Percentiles rank a stretch among this genome's conserved stretches.
Conservation (phyloP, 352 stramenopile genomes). For the Phytophthora litchii region DNA sequence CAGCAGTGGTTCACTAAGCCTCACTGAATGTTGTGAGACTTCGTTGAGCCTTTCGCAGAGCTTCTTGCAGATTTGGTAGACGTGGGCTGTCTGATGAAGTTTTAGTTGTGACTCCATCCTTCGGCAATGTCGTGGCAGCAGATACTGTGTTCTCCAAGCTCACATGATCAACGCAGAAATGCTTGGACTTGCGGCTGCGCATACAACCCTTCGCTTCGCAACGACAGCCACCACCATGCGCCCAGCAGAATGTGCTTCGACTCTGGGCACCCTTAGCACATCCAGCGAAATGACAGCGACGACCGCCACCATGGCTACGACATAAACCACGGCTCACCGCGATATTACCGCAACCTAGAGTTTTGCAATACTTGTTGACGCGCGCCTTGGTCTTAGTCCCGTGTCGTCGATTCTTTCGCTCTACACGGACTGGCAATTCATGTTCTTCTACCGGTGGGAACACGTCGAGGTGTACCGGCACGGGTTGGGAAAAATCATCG, state of each 20-base stretch:
- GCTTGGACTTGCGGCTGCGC: slow-evolving; percentile 59
- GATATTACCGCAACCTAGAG: slow-evolving; percentile 56
- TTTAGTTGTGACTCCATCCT: not conserved
- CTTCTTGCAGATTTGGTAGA: slow-evolving; percentile 35
- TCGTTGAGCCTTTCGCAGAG: slow-evolving; percentile 31
- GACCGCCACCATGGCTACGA: slow-evolving; percentile 58
- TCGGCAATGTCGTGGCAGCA: slow-evolving; percentile 8
- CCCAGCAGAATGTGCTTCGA: slow-evolving; percentile 57
- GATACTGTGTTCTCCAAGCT: slow-evolving; percentile 6
- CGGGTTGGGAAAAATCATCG: not conserved
- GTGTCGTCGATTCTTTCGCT: not conserved
- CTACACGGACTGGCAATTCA: not conserved
- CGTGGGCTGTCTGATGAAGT: slow-evolving; percentile 11
- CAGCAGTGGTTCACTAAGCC: too few relatives aligned
- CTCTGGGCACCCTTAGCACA: slow-evolving; percentile 62
- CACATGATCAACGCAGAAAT: slow-evolving; percentile 23
- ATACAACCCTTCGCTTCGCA: slow-evolving; percentile 61
- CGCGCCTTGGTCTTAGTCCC: not conserved
- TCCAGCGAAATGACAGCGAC: slow-evolving; percentile 46
- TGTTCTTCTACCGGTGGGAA: not conserved
- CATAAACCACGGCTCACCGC: slow-evolving; percentile 61
- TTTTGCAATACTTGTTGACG: slow-evolving; percentile 56
- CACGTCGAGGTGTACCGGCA: not conserved
- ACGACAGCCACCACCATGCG: slow-evolving; percentile 59
- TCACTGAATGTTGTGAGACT: not conserved